Conservation (phyloP, 163 green algal species). For the Smithsoniella earleae region DNA sequence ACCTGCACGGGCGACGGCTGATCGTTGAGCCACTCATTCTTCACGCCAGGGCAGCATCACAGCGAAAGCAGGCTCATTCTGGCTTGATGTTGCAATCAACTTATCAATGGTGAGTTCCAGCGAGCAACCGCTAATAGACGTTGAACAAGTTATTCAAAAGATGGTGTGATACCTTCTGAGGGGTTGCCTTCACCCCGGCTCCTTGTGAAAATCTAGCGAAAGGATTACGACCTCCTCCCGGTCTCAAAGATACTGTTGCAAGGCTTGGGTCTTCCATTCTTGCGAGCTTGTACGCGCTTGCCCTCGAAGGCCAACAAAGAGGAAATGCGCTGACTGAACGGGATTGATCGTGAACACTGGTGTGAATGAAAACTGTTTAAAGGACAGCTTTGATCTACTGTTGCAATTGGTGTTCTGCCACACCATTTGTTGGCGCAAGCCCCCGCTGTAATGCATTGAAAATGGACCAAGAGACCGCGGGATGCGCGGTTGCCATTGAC, state of each 20-base stretch:
- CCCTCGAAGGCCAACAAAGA: not conserved
- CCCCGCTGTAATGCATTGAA: too few relatives aligned
- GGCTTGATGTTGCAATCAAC: not conserved
- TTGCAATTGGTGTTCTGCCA: too few relatives aligned
- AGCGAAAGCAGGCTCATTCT: not conserved
- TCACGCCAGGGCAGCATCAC: not conserved
- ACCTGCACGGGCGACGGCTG: not conserved
- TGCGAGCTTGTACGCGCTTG: not conserved
- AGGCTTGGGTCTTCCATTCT: not conserved
- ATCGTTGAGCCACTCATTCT: not conserved
- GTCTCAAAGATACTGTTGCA: slow-evolving; percentile 4
- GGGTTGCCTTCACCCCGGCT: slow-evolving; percentile 15
- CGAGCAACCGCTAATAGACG: too few relatives aligned
- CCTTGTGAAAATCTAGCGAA: slow-evolving; percentile 16
- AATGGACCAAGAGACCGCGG: too few relatives aligned
- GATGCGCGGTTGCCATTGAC: too few relatives aligned
- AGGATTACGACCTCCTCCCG: slow-evolving; percentile 6
- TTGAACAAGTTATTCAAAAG: too few relatives aligned
- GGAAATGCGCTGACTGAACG: too few relatives aligned
- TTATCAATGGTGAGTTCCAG: not conserved
- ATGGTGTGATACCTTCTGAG: slow-evolving; percentile 23
- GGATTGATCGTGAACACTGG: too few relatives aligned
- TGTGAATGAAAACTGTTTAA: too few relatives aligned
- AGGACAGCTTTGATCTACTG: too few relatives aligned
- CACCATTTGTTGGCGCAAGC: too few relatives aligned